phyloP scores from a whole-genome alignment of 1,284 basidiomycete genomes.

The Mrakiaceae sp. region DNA sequence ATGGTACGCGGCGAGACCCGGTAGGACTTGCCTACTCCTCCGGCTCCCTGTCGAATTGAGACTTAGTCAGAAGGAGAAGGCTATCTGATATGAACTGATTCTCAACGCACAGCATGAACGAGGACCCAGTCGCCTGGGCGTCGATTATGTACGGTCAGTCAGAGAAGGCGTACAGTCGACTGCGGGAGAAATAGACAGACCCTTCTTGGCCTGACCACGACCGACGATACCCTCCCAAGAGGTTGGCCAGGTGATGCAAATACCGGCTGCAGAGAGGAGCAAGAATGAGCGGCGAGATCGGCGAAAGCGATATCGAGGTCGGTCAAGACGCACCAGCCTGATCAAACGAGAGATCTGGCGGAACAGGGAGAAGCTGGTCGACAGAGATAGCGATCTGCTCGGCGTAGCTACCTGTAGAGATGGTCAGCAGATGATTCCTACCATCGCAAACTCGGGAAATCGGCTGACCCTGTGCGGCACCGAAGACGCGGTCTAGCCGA shows the following conservation, averaged over 20 bases:
- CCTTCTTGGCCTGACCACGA: slow-evolving; percentile 62
- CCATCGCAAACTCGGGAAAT: no score
- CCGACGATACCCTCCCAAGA: slow-evolving; percentile 79
- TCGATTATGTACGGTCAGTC: background rate
- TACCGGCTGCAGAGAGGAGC: slow-evolving; percentile 34
- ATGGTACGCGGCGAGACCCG: no score
- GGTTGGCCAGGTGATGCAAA: slow-evolving; percentile 79
- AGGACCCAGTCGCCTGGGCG: slow-evolving; percentile 58
- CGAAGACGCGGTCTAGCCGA: slow-evolving; percentile 66
- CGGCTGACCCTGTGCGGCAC: slow-evolving; percentile 57
- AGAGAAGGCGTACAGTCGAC: background rate
- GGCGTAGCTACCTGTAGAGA: slow-evolving; percentile 44
- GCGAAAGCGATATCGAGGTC: slow-evolving; percentile 9
- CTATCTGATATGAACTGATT: no score
- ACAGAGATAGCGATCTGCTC: slow-evolving; percentile 54
- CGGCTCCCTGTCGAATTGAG: slow-evolving; percentile 38
- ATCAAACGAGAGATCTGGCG: slow-evolving; percentile 52
- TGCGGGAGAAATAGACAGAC: slow-evolving; percentile 29
- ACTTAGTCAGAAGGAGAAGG: no score
- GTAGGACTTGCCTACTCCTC: slow-evolving; percentile 16
- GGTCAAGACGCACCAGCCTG: slow-evolving; percentile 39
- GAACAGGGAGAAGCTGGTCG: slow-evolving; percentile 46
- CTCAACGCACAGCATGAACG: slow-evolving; percentile 50
- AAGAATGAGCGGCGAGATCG: background rate
- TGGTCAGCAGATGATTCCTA: no score